Evolutionary conservation across 192 early-diverging fungal species (phyloP).

Genomic region (Coemansia biformis): DNA sequence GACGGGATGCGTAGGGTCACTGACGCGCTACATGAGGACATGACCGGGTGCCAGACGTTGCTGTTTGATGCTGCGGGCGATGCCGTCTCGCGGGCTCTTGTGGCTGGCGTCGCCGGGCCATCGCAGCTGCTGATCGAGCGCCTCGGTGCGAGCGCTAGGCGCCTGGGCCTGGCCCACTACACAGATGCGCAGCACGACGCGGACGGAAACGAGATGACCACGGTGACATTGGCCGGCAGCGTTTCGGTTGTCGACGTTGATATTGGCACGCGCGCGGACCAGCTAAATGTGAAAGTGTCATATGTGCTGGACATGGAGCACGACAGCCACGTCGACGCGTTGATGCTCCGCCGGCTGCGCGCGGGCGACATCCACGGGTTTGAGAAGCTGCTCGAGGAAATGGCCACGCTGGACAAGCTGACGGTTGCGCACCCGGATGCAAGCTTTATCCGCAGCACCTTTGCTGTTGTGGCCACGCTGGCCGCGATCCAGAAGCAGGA

Average conservation of each 20-base stretch:
- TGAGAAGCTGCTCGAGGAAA: constrained; percentile 28
- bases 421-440: constrained; percentile 25
- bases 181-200: constrained; percentile 25
- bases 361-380: constrained; percentile 35
- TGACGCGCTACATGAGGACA: constrained; percentile 31
- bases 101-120: neutral
- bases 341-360: constrained; percentile 22
- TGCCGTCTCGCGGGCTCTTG: constrained; percentile 20
- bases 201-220: constrained; percentile 13
- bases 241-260: constrained; percentile 47
- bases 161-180: constrained; percentile 36
- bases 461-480: constrained; percentile 31
- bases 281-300: constrained; percentile 40
- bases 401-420: constrained; percentile 31
- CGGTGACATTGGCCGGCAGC: constrained; percentile 42
- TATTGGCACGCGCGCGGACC: constrained; percentile 10
- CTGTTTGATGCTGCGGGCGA: constrained; percentile 34
- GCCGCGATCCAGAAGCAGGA: constrained; percentile 39
- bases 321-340: constrained; percentile 32
- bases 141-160: constrained; percentile 19
- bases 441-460: constrained; percentile 44
- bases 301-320: constrained; percentile 41
- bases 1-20: constrained; percentile 29
- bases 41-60: constrained; percentile 8
- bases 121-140: constrained; percentile 22